These are phyloP conservation scores for Hymenoscyphus infarciens DNA, from an alignment of 2,329 filamentous ascomycete species.

Conservation along the genomic window DNA sequence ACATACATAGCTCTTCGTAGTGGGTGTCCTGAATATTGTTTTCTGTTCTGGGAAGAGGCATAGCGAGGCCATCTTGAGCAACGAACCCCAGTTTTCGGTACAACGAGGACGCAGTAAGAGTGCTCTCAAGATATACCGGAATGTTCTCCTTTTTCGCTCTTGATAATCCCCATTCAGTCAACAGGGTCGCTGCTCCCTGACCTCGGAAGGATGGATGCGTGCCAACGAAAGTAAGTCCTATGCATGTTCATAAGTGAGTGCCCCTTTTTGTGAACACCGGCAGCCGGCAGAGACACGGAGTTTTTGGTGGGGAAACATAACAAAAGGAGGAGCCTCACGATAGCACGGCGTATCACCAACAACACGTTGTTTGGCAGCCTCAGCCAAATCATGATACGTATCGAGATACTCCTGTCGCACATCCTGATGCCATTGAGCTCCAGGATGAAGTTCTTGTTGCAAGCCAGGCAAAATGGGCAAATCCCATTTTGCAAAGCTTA, in stretches of 20 bases:
- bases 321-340: constrained; percentile 23
- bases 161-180: constrained; percentile 28
- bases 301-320: not conserved
- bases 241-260: not conserved
- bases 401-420: constrained; percentile 22
- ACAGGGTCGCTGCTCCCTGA: constrained; percentile 27
- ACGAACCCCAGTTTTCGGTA: constrained; percentile 28
- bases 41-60: constrained; percentile 20
- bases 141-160: constrained; percentile 22
- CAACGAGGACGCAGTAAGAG: constrained; percentile 22
- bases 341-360: constrained; percentile 26
- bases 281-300: not conserved
- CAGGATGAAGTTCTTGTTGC: not conserved
- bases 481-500: constrained; percentile 33
- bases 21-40: constrained; percentile 15
- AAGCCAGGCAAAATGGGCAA: constrained; percentile 16
- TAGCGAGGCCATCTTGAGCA: constrained; percentile 24
- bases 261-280: not conserved
- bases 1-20: constrained; percentile 31
- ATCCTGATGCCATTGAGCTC: constrained; percentile 23
- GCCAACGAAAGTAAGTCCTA: constrained; percentile 30
- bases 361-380: constrained; percentile 23
- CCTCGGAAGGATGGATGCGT: constrained; percentile 24
- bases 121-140: constrained; percentile 31
- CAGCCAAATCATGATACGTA: constrained; percentile 23